Conservation (phyloP, 352 stramenopile species). For the Blastocystis sp. region DNA sequence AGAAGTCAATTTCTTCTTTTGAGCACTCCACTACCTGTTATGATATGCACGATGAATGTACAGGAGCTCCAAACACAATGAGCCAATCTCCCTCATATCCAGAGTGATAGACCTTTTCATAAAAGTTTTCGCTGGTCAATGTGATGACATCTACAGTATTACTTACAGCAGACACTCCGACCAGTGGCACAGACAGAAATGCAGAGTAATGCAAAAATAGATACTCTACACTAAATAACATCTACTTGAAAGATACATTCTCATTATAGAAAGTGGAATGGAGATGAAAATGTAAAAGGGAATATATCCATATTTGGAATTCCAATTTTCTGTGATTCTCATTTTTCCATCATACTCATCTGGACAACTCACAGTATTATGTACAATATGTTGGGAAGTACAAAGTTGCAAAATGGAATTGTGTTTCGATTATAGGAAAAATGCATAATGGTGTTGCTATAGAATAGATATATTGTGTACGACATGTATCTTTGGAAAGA, state of each 20-base stretch:
- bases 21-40: slow-evolving; percentile 3
- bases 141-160: not conserved
- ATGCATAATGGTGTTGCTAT: not conserved
- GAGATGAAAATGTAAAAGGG: not conserved
- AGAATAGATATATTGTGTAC: not conserved
- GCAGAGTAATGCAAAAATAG: not conserved
- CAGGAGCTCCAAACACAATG: not conserved
- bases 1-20: not conserved
- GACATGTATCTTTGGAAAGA: not conserved
- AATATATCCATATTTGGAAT: not conserved
- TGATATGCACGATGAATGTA: not conserved
- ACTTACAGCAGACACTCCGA: not conserved
- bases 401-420: not conserved
- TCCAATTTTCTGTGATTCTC: not conserved
- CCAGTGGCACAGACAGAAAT: not conserved
- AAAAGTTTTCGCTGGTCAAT: not conserved
- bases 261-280: not conserved
- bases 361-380: not conserved
- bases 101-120: not conserved
- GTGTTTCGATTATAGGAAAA: not conserved
- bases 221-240: not conserved
- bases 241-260: not conserved
- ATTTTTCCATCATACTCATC: not conserved
- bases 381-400: not conserved
- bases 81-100: not conserved